Evolutionary conservation across 148 eudicot genomes (phyloP).

Genomic region (Bassia scoparia): DNA sequence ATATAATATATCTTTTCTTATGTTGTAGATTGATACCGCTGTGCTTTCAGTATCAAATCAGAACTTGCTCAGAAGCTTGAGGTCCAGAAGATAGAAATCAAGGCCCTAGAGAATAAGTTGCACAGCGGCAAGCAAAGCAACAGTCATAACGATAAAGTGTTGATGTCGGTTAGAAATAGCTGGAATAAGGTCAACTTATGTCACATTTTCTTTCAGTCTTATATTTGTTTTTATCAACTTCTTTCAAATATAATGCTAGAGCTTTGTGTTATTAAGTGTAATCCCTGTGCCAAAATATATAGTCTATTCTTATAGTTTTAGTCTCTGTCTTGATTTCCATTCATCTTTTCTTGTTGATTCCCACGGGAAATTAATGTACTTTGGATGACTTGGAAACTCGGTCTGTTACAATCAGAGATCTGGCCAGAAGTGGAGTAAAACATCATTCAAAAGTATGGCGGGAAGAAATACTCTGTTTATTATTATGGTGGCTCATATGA

Average conservation of each 20-base stretch:
- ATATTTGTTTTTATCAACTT: background rate
- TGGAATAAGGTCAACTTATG: constrained; percentile 59
- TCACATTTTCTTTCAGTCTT: background rate
- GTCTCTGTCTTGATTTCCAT: constrained; percentile 1
- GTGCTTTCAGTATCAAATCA: constrained; percentile 86
- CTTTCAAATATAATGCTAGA: background rate
- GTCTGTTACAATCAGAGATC: constrained; percentile 38
- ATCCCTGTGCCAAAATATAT: constrained; percentile 8
- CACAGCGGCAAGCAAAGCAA: constrained; percentile 58
- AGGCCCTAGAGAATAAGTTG: constrained; percentile 53
- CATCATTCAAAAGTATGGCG: constrained; percentile 30
- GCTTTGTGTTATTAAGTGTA: background rate
- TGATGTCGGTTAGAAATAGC: constrained; percentile 44
- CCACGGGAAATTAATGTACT: constrained; percentile 32
- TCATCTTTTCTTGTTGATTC: background rate
- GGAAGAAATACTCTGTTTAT: constrained; percentile 39
- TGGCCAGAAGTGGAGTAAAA: constrained; percentile 27
- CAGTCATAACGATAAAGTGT: constrained; percentile 41
- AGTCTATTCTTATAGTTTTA: background rate
- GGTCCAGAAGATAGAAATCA: constrained; percentile 68
- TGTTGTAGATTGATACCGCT: constrained; percentile 64
- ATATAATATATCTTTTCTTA: constrained; percentile 1
- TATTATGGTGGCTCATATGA: background rate
- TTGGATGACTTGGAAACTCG: constrained; percentile 62
- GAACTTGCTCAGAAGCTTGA: constrained; percentile 82